These are phyloP conservation scores for Chlorella sp. DNA, from an alignment of 139 green algal genomes.

Conservation along the genomic window DNA sequence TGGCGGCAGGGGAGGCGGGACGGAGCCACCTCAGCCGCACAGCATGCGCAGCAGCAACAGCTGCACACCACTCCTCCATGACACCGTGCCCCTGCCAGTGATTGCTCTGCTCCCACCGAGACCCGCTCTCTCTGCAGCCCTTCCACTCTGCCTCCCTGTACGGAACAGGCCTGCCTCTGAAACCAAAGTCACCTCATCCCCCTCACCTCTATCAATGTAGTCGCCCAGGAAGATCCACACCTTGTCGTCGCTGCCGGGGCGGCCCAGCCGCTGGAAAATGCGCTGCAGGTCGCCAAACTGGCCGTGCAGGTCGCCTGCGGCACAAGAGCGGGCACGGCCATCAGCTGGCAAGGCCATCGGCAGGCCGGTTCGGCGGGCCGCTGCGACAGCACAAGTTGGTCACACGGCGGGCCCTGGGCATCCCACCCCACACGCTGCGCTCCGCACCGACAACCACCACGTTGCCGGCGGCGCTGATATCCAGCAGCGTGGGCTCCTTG, in stretches of 20 bases:
- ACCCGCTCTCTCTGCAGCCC: too few relatives aligned
- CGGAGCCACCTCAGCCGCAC: not conserved
- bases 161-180: not conserved
- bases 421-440: too few relatives aligned
- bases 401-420: too few relatives aligned
- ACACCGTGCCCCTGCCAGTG: too few relatives aligned
- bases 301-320: conserved; percentile 36
- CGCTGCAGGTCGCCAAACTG: conserved; percentile 35
- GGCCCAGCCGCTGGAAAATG: conserved; percentile 30
- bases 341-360: too few relatives aligned
- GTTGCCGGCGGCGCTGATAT: not conserved
- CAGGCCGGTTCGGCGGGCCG: too few relatives aligned
- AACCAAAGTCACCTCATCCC: not conserved
- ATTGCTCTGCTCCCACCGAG: too few relatives aligned
- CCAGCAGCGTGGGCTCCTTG: conserved; percentile 15
- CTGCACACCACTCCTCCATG: too few relatives aligned
- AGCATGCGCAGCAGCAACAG: not conserved
- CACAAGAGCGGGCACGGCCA: too few relatives aligned
- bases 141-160: too few relatives aligned
- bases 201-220: conserved; percentile 76
- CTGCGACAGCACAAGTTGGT: too few relatives aligned
- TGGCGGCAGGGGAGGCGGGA: not conserved
- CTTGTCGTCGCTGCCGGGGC: conserved; percentile 21
- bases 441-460: conserved; percentile 2
- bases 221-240: conserved; percentile 53